Base-by-base conservation (phyloP, 345 rosid genomes). In the Raphanus raphanistrum region DNA sequence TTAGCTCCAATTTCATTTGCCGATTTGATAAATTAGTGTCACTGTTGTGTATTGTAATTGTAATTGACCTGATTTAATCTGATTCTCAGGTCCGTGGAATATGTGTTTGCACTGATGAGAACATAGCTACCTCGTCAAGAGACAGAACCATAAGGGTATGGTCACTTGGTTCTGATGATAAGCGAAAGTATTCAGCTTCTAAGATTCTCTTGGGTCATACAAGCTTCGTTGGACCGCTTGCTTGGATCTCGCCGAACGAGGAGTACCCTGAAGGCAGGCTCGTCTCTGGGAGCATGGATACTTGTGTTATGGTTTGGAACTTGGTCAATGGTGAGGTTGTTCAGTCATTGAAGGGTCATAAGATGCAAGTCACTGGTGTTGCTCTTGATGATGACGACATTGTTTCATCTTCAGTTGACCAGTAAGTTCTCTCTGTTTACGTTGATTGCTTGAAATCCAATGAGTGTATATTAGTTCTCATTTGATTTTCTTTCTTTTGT, bases 201-300 rank as follows among this genome's bases (percentile, higher is more conserved):
- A 93, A 87, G 68, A 86, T 88, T 52, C 78, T 95, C 31, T 55
- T 87, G 80, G 99, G 99, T 11, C 99, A 95, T 82, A 79, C 92
- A 3, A 95, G 99, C 86, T 95, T 95, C 31, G 99, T 93, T n/a
- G 99, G 98, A 9, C 99, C 99, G 0, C 73, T 95, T 85, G 92
- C 98, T 0, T 95, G 94, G 94, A 83, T 93, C 82, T 78, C 88
- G 3, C 92, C 91, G 0, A 83, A 84, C 31, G 88, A 82, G 63
- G 91, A 90, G 72, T 83, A 25, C 32, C 92, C 93, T 17, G 92
- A 88, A 80, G 99, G 99, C 1, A 88, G 93, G 72, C 79, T 96
- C 25, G 93, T 93, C 74, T 93, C 99, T 4, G 97, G 99, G 25
- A 97, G 98, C 32, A 96, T 93, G 97, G 99, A 96, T 69, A 90